phyloP scores from a whole-genome alignment of 208 protist species.

The Spongospora subterranea region DNA sequence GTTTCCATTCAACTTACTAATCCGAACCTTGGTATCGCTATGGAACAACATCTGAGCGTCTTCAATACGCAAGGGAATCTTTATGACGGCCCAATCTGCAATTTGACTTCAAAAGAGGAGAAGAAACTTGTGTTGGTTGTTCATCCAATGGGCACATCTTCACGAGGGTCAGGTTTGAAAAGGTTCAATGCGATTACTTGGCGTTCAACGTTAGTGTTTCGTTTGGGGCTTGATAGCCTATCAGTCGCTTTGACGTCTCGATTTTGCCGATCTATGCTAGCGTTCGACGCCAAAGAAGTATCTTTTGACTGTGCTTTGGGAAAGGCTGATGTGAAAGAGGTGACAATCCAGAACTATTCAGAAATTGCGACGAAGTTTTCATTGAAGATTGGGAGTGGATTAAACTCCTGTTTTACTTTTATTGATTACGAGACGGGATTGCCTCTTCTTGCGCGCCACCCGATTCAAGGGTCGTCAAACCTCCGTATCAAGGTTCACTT shows the following conservation, averaged over 20 bases:
- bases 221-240: not conserved
- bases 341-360: conserved; percentile 14
- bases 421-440: not conserved
- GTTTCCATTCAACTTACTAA: not conserved
- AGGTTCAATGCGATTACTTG: conserved; percentile 23
- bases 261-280: conserved; percentile 12
- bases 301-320: not conserved
- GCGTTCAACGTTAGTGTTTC: not conserved
- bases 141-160: not conserved
- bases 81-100: not conserved
- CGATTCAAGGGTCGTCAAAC: not conserved
- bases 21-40: not conserved
- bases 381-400: not conserved
- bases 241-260: not conserved
- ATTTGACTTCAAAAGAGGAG: not conserved
- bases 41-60: not conserved
- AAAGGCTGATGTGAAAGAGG: not conserved
- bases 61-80: not conserved
- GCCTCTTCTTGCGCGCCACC: not conserved
- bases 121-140: not conserved
- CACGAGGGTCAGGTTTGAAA: conserved; percentile 6
- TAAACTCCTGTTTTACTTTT: not conserved
- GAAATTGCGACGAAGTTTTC: conserved; percentile 28
- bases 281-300: not conserved
- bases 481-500: not conserved